phyloP scores from a whole-genome alignment of 2,329 filamentous ascomycete species.

The Parastagonospora avenae region DNA sequence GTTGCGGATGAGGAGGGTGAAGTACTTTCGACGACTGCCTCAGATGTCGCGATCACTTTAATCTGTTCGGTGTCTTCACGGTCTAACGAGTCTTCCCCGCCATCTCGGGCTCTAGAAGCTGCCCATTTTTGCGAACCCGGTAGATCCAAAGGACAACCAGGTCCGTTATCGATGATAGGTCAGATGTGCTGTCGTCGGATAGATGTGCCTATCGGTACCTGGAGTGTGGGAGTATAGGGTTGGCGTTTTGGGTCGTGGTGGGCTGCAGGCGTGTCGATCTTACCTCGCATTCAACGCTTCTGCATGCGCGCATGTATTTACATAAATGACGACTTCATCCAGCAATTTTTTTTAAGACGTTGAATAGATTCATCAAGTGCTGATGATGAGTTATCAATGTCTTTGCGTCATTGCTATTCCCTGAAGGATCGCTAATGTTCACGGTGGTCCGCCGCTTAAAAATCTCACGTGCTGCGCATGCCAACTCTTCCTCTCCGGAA shows the following conservation, averaged over 20 bases:
- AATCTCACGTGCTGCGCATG: no score
- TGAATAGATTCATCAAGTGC: no score
- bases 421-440: no score
- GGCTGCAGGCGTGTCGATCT: neutral
- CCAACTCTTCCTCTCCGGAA: no score
- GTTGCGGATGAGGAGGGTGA: no score
- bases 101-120: neutral
- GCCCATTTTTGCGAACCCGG: neutral
- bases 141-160: neutral
- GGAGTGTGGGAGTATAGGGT: neutral
- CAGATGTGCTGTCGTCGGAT: neutral
- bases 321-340: neutral
- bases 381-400: no score
- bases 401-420: no score
- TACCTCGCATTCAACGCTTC: neutral
- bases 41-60: neutral
- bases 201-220: neutral
- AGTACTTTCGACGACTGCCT: neutral
- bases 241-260: neutral
- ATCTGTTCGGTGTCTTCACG: neutral
- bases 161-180: neutral
- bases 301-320: neutral
- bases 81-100: neutral
- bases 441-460: no score
- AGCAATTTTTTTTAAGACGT: neutral